Evolutionary conservation across 192 early-diverging fungal species (phyloP), one percentile per base, ranked within the genome.

Genomic region (Mycoemilia scoparia): DNA sequence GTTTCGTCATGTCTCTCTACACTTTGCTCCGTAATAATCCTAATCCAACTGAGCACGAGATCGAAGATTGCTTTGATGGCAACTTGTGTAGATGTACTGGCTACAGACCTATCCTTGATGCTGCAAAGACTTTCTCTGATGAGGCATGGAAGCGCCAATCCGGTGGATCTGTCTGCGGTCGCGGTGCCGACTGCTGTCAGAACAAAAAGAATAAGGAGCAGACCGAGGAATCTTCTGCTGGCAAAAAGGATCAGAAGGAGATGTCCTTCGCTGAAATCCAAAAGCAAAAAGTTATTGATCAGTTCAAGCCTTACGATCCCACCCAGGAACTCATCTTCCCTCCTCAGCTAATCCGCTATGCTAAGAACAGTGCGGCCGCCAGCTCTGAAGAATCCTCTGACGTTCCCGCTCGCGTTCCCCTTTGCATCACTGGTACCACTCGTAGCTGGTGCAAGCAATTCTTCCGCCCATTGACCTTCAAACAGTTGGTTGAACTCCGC

Each of bases 1-100:
- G 85, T 13, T 84, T 89, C 23, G 83, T 76, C 44, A 86, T 86
- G 83, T 81, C 77, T 12, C 66, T 87, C 23, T 89, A 85, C 52
- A 65, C 75, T 10, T 51, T 81, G 25, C 57, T 84, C 34, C 61
- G 73, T 32, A 83, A 79, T 46, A 83, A 84, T 43, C 53, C 67
- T 5, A 50, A 42, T 3, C 74, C 78, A 11, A 67, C 60, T 1
- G 68, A 74, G 40, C 54, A 71, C 27, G 82, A 83, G 24, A 71
- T 88, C 21, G 82, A 89, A 41, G 76, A 76, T 34, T 69, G 75
- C 23, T 85, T 87, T 45, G 85, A 89, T 41, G 85, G 75, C 29
- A 88, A 89, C 49, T 46, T 89, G 45, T 89, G 85, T 49, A 60
- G 85, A n/a, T 89, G 85, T 67, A 89, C 85, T 4, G 85, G 85